Base-by-base conservation (phyloP, 1,139 yeast species). In the Kodamaea ohmeri region DNA sequence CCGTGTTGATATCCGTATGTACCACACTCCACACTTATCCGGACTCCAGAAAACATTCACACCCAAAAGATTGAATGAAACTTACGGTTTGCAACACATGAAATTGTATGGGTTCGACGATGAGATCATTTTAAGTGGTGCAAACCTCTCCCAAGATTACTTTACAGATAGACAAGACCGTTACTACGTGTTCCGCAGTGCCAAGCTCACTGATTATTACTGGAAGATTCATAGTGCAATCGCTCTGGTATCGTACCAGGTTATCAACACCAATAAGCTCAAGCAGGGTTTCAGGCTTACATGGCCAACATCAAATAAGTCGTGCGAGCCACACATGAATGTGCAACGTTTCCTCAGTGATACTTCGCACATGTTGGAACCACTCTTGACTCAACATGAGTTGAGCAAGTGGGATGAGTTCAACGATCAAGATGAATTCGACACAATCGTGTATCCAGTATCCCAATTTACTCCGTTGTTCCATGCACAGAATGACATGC, bases 131-230 rank as follows among this genome's bases (percentile, higher is more conserved):
- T 69, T 94, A 34, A 78, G 88, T 15, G 99, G 98, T 3, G 98
- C 98, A 4, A 92, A 92, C 53, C 69, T 92, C 39, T 87, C 96
- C 0, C 68, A 77, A 30, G 98, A 92, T 60, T 92, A 92, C 60
- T 92, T 94, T 60, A 85, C 95, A n/a, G 83, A 92, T 58, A 78
- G 99, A 49, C 98, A 92, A 58, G 99, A 92, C 60, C 69, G 99
- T 35, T 94, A 94, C 59, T 84, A 89, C 50, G 41, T 84, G 16
- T 86, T 92, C 61, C 72, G 72, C 36, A 74, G 80, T 38, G 55
- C 61, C 16, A 56, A 58, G 1, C 66, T 92, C 32, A 64, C 95
- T 0, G 79, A 86, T 49, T 90, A 89, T 60, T 90, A 87, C 61
- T 79, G 69, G 58, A 63, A 67, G 17, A 64, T 92, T 31, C 96